Evolutionary conservation across 148 eudicot genomes (phyloP).

Genomic region (Persicaria tinctoria): DNA sequence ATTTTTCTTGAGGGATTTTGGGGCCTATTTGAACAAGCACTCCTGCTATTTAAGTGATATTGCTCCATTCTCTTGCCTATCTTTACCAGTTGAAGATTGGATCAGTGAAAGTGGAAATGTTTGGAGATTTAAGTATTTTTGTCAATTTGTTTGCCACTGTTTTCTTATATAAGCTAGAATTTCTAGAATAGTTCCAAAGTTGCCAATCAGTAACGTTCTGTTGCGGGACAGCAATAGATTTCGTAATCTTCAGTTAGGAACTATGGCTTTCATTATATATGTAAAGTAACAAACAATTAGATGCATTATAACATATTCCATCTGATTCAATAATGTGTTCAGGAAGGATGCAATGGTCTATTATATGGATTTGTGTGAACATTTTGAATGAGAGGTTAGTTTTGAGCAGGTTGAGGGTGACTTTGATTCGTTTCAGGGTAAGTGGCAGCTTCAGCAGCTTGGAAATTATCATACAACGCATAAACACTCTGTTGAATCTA

Average conservation of each 20-base stretch:
- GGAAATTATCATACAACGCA: constrained; percentile 90
- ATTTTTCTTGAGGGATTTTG: no score
- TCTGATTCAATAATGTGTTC: no score
- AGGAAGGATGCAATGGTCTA: constrained; percentile 99
- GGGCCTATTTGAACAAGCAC: no score
- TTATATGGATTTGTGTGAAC: constrained; percentile 85
- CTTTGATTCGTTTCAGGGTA: constrained; percentile 83
- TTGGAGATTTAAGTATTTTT: not conserved
- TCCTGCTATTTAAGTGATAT: not conserved
- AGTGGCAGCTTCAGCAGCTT: constrained; percentile 85
- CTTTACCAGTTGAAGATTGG: not conserved
- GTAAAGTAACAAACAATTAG: no score
- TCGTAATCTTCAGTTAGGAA: constrained; percentile 74
- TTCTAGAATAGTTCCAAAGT: constrained; percentile 85
- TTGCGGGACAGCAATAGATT: constrained; percentile 86
- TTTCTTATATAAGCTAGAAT: constrained; percentile 11
- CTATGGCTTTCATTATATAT: not conserved
- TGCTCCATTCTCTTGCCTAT: not conserved
- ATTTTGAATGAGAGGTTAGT: constrained; percentile 68
- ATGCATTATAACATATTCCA: no score
- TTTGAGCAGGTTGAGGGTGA: constrained; percentile 98
- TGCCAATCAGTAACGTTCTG: constrained; percentile 88
- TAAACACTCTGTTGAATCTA: constrained; percentile 89
- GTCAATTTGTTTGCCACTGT: not conserved
- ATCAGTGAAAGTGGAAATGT: not conserved